phyloP scores from a whole-genome alignment of 1,284 basidiomycete genomes.

The Cystobasidium sp. region DNA sequence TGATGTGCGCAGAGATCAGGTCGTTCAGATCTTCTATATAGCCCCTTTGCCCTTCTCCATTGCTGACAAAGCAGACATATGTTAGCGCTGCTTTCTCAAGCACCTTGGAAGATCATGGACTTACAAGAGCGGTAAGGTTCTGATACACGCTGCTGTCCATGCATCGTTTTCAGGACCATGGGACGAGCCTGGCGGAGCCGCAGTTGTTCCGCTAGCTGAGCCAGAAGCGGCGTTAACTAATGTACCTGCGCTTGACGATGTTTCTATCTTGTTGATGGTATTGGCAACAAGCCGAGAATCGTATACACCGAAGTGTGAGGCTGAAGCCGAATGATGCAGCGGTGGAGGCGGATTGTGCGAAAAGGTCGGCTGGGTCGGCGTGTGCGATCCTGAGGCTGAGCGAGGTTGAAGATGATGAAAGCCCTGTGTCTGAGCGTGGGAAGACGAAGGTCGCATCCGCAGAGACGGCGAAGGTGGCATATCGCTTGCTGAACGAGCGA shows the following conservation, averaged over 20 bases:
- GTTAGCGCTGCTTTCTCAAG: not conserved
- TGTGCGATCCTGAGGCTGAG: constrained; percentile 6
- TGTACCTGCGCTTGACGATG: constrained; percentile 9
- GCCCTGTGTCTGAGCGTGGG: not conserved
- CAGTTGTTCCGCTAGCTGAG: not conserved
- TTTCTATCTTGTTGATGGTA: constrained; percentile 41
- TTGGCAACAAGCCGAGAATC: constrained; percentile 38
- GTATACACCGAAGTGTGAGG: constrained; percentile 25
- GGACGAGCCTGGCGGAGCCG: not conserved
- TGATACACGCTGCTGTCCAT: constrained; percentile 40
- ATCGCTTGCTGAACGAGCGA: constrained; percentile 1
- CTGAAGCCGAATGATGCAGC: not conserved
- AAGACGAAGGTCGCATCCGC: not conserved
- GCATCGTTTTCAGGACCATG: constrained; percentile 34
- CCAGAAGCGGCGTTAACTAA: constrained; percentile 3
- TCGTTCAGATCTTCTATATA: constrained; percentile 75
- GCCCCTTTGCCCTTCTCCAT: constrained; percentile 82
- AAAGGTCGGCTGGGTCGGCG: constrained; percentile 3
- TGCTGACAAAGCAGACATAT: constrained; percentile 56
- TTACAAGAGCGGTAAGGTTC: constrained; percentile 41
- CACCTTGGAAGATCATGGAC: not conserved
- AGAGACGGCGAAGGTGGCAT: constrained; percentile 12
- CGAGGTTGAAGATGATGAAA: not conserved
- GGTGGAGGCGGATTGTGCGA: constrained; percentile 2
- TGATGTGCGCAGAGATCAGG: constrained; percentile 66